A percentile compares a stretch with the other conserved stretches of the same genome.
phyloP scores from a whole-genome alignment of 352 stramenopile species.

The Pythium insidiosum region DNA sequence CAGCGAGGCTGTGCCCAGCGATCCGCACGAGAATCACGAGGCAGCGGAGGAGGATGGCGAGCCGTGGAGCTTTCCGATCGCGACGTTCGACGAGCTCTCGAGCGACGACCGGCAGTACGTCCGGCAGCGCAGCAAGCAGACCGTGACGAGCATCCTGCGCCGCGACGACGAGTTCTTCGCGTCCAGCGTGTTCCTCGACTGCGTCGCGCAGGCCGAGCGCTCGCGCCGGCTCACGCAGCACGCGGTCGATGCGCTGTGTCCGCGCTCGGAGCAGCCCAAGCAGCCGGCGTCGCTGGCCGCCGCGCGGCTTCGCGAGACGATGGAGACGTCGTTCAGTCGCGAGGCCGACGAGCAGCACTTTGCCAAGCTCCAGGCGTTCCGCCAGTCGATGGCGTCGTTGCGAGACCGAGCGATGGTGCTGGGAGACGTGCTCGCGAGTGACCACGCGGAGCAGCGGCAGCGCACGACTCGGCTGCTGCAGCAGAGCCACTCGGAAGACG shows the following conservation, averaged over 20 bases:
- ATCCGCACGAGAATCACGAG: no score
- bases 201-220: constrained; percentile 53
- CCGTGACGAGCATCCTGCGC: constrained; percentile 29
- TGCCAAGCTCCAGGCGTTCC: constrained; percentile 34
- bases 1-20: no score
- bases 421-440: constrained; percentile 9
- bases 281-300: neutral
- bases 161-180: constrained; percentile 61
- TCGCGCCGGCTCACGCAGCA: constrained; percentile 47
- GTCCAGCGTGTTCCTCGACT: constrained; percentile 54
- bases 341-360: constrained; percentile 6
- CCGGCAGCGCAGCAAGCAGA: constrained; percentile 50
- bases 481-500: constrained; percentile 13
- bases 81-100: constrained; percentile 42
- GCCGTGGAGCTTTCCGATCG: constrained; percentile 58
- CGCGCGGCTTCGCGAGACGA: constrained; percentile 2
- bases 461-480: constrained; percentile 13
- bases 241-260: constrained; percentile 34
- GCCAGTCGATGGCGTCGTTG: no score
- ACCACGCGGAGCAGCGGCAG: constrained; percentile 6
- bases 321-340: constrained; percentile 24
- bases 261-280: neutral
- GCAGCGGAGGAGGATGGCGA: constrained; percentile 12
- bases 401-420: constrained; percentile 24
- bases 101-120: constrained; percentile 67